phyloP scores from a whole-genome alignment of 805 yeast genomes.

The Yamadazyma phyllophila region DNA sequence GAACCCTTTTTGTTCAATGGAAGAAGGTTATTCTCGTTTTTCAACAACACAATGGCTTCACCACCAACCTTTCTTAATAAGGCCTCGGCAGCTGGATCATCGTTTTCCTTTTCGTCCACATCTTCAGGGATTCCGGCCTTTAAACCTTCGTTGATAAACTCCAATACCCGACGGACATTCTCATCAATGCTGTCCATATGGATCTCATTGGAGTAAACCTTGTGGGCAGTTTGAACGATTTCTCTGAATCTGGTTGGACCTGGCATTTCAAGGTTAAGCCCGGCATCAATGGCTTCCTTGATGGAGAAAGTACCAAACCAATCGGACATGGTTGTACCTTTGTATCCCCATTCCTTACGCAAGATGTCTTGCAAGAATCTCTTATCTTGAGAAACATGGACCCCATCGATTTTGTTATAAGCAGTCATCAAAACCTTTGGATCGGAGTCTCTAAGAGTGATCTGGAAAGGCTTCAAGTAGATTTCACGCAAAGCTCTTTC shows the following conservation, averaged over 20 bases:
- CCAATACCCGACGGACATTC: conserved; percentile 47
- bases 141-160: conserved; percentile 44
- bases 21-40: conserved; percentile 46
- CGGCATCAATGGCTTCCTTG: conserved; percentile 48
- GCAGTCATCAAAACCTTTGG: conserved; percentile 62
- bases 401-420: conserved; percentile 63
- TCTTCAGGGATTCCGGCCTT: conserved; percentile 40
- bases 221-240: conserved; percentile 38
- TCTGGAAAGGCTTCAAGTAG: conserved; percentile 61
- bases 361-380: conserved; percentile 44
- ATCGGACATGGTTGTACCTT: conserved; percentile 60
- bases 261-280: conserved; percentile 67
- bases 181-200: conserved; percentile 42
- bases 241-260: conserved; percentile 54
- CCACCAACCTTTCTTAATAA: conserved; percentile 44
- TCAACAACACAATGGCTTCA: conserved; percentile 56
- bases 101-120: conserved; percentile 35
- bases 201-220: conserved; percentile 41
- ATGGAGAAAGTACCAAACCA: conserved; percentile 60
- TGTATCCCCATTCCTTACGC: conserved; percentile 55
- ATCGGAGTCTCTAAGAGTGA: conserved; percentile 50
- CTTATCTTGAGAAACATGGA: conserved; percentile 50
- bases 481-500: conserved; percentile 66
- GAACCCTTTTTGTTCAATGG: conserved; percentile 38
- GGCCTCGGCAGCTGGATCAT: conserved; percentile 46